Conservation (phyloP, 1,139 yeast species). For the Geotrichum carabidarum region DNA sequence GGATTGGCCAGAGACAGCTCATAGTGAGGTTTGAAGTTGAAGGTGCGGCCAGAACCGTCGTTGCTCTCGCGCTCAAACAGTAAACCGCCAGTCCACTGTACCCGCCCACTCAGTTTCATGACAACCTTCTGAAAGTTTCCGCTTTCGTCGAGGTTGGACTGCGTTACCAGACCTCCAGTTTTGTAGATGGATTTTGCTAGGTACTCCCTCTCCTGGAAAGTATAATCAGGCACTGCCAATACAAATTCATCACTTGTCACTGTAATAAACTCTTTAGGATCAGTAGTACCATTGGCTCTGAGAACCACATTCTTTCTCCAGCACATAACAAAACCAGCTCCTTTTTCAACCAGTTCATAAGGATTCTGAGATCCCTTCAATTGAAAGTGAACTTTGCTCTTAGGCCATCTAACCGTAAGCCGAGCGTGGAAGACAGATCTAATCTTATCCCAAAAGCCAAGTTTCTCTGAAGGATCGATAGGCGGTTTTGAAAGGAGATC, state of each 20-base stretch:
- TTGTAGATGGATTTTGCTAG: conserved; percentile 24
- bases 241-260: conserved; percentile 63
- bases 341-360: conserved; percentile 58
- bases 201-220: conserved; percentile 35
- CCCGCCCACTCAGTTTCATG: conserved; percentile 51
- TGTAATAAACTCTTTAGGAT: conserved; percentile 57
- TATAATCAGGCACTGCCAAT: conserved; percentile 56
- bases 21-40: conserved; percentile 63
- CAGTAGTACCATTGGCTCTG: conserved; percentile 55
- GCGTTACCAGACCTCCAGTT: conserved; percentile 24
- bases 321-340: conserved; percentile 75
- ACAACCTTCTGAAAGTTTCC: conserved; percentile 41
- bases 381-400: conserved; percentile 45
- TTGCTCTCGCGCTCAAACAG: conserved; percentile 43
- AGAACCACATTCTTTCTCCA: conserved; percentile 67
- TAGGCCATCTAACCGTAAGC: conserved; percentile 45
- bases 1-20: conserved; percentile 64
- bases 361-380: conserved; percentile 78
- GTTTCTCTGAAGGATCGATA: conserved; percentile 73
- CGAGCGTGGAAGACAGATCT: conserved; percentile 57
- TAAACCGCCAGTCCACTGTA: conserved; percentile 49
- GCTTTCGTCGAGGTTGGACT: conserved; percentile 29
- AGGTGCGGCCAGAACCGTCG: conserved; percentile 40
- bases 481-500: conserved; percentile 81
- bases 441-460: conserved; percentile 80